Conservation (phyloP, 1,284 basidiomycete genomes). For the Marasmius oreades region DNA sequence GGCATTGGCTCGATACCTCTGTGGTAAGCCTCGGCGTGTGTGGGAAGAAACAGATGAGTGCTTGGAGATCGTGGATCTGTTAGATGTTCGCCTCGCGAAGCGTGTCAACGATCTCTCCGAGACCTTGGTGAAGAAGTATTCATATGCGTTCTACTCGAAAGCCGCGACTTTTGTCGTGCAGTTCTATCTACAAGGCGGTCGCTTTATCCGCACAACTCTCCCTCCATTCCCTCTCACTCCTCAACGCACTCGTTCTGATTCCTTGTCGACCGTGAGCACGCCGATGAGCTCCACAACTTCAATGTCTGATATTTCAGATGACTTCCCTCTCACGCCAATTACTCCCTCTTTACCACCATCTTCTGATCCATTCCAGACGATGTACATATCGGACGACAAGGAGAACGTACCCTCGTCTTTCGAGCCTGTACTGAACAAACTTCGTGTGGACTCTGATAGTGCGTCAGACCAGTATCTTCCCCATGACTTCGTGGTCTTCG, state of each 20-base stretch:
- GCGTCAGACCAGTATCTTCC: slow-evolving; percentile 73
- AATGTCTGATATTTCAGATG: slow-evolving; percentile 72
- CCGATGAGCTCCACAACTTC: slow-evolving; percentile 71
- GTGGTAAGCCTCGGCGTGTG: slow-evolving; percentile 70
- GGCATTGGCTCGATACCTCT: slow-evolving; percentile 85
- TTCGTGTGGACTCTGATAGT: slow-evolving; percentile 46
- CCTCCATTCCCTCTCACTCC: slow-evolving; percentile 67
- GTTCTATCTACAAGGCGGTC: slow-evolving; percentile 82
- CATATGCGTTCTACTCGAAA: slow-evolving; percentile 91
- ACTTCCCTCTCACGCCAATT: slow-evolving; percentile 76
- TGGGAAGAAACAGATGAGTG: slow-evolving; percentile 80
- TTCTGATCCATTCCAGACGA: slow-evolving; percentile 52
- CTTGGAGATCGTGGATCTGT: slow-evolving; percentile 74
- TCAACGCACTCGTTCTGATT: slow-evolving; percentile 45
- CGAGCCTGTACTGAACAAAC: slow-evolving; percentile 69
- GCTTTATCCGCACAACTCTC: slow-evolving; percentile 53
- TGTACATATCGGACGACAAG: slow-evolving; percentile 67
- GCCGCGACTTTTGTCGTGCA: slow-evolving; percentile 91
- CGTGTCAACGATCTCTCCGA: slow-evolving; percentile 89
- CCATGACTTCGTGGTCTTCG: slow-evolving; percentile 73
- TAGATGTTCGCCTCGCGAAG: slow-evolving; percentile 84
- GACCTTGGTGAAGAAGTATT: slow-evolving; percentile 96
- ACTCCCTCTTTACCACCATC: slow-evolving; percentile 50
- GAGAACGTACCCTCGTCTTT: slow-evolving; percentile 70
- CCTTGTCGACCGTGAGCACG: slow-evolving; percentile 52